Base-by-base conservation (phyloP, 2,329 filamentous ascomycete species). In the Ascocoryne sarcoides region DNA sequence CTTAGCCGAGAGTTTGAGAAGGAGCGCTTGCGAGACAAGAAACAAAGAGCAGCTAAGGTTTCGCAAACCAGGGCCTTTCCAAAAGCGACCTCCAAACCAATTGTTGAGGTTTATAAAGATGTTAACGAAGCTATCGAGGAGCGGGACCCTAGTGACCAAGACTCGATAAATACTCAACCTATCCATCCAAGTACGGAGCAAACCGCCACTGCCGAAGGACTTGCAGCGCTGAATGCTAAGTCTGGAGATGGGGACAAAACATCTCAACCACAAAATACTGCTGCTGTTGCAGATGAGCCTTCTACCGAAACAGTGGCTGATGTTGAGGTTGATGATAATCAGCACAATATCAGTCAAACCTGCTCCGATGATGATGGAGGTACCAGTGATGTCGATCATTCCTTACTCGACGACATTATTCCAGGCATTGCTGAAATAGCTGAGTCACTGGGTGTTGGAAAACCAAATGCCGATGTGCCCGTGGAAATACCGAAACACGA, bases 101-200 rank as follows among this genome's bases (percentile, higher is more conserved):
- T 93, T 45, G 89, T 98, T 12, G 86, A 96, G 61, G 88, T 98
- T 7, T 98, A 96, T 59, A 84, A 85, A 51, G 87, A 95, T 60
- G 86, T 95, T 4, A 82, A 89, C 42, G 88, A 95, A 61, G 92
- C 93, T 15, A 89, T 95, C 9, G 83, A 88, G 51, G 88, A 94
- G 57, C 75, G 76, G 36, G 78, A 78, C 10, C 74, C 76, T 12
- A 74, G 70, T 1, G 76, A 82, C 32, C 82, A 87, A 39, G 78
- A 82, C 21, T 33, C 52, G 29, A 63, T 68, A 5, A 56, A 61
- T 21, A 48, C 61, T 20, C 54, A 56, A 16, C 57, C 55, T 16
- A 59, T 61, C 12, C 56, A 62, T 18, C 58, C 50, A 3, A 61
- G 64, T 34, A 32, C 41, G 19, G 44, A 54, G 42, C 33, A 35